Base-by-base conservation (phyloP, 116 monocot species). In the Cymodocea nodosa region DNA sequence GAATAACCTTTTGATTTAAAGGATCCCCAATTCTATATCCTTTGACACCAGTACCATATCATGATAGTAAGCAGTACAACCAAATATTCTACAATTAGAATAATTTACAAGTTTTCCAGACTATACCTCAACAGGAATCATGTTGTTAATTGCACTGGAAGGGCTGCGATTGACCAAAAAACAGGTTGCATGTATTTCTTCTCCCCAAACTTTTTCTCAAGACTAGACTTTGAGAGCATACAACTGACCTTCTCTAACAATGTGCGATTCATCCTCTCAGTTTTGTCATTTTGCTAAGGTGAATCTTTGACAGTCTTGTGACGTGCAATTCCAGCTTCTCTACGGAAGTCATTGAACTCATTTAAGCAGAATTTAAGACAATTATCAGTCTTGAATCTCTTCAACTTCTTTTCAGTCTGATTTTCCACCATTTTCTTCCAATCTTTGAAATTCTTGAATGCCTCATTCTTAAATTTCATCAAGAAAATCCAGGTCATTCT, bases 261-360 rank as follows among this genome's bases (percentile, higher is more conserved):
- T 11, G 66, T 77, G 6, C 19, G 34, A 25, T 71, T 77, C 66
- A 68, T 65, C 0, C 63, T 55, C 15, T 73, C 59, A n/a, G n/a
- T n/a, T n/a, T n/a, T n/a, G n/a, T n/a, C 23, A 50, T 73, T 73
- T 23, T 78, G 69, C 23, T 78, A 22, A 13, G 56, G 55, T 60
- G 70, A 68, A 7, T 54, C 0, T 0, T 4, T 10, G 9, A 35
- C 49, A 10, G 64, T 74, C 40, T 10, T 17, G 20, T 74, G 66
- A 0, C 57, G 6, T 0, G 13, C 18, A 34, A 73, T 70, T 17
- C 65, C 70, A 35, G 59, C 18, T 5, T 37, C 9, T 39, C 40
- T 39, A 39, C 60, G 74, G 14, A 74, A 70, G 1, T 60, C 50
- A n/a, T 67, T 36, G 23, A 79, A 70, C 15, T 74, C 66, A n/a